A percentile compares a stretch with the other conserved stretches of the same genome.
These are phyloP conservation scores for Daedaleopsis nitida DNA, from an alignment of 768 basidiomycete species.

Conservation along the genomic window DNA sequence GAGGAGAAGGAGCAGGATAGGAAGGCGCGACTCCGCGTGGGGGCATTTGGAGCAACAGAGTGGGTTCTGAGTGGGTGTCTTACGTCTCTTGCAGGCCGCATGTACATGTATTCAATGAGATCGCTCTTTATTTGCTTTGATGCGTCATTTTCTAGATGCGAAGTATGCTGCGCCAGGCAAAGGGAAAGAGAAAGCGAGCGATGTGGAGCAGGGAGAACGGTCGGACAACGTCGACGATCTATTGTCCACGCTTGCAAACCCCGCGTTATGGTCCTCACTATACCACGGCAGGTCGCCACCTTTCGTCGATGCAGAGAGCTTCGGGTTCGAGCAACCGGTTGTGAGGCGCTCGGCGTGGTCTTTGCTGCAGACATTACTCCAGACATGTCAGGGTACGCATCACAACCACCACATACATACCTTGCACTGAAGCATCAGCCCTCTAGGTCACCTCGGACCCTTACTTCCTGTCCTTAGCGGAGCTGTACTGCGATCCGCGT, in stretches of 20 bases:
- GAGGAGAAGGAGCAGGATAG: conserved; percentile 75
- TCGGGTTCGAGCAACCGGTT: conserved; percentile 68
- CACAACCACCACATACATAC: neutral
- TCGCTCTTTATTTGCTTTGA: neutral
- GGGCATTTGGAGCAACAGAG: conserved; percentile 63
- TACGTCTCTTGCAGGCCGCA: conserved; percentile 2
- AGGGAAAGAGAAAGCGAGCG: conserved; percentile 3
- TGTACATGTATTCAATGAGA: conserved; percentile 11
- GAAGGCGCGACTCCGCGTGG: conserved; percentile 66
- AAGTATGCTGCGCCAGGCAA: conserved; percentile 2
- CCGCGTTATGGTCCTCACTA: conserved; percentile 61
- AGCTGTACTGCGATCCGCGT: conserved; percentile 66
- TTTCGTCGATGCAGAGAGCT: conserved; percentile 45
- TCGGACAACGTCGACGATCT: conserved; percentile 29
- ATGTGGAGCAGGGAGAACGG: neutral
- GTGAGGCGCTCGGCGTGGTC: conserved; percentile 76
- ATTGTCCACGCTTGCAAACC: conserved; percentile 47
- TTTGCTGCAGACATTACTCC: conserved; percentile 49
- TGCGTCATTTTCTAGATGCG: conserved; percentile 1
- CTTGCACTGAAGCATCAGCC: neutral
- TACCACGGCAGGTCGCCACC: conserved; percentile 45
- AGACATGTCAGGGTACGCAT: conserved; percentile 45
- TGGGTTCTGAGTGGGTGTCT: conserved; percentile 60
- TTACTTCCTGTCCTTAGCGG: conserved; percentile 52
- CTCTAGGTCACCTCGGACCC: conserved; percentile 27